Evolutionary conservation across 352 stramenopile species (phyloP).

Genomic region (Globisporangium echinulatum): DNA sequence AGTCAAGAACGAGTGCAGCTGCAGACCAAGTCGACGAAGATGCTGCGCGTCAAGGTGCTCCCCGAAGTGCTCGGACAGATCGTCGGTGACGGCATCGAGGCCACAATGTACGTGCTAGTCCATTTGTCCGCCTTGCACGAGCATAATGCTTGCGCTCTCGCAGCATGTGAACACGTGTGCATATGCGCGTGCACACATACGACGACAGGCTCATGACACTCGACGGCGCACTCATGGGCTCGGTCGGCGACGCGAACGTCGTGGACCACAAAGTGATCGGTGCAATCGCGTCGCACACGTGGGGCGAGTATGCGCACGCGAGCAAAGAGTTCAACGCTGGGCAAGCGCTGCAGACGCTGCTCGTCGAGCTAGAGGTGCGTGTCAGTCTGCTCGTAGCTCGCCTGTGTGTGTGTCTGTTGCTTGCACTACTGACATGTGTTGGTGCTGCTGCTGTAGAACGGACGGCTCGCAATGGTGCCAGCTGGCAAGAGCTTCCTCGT

Average conservation of each 20-base stretch:
- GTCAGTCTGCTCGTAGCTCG: too few species aligned
- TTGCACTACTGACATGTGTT: neutral
- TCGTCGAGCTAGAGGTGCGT: constrained; percentile 68
- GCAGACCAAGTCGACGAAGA: constrained; percentile 9
- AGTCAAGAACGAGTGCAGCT: too few species aligned
- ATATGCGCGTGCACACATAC: too few species aligned
- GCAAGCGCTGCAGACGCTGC: constrained; percentile 48
- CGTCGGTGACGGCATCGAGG: constrained; percentile 62
- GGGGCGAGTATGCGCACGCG: constrained; percentile 74
- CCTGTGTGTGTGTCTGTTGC: neutral
- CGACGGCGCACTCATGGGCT: constrained; percentile 77
- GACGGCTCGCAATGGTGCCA: constrained; percentile 52
- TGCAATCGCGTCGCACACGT: constrained; percentile 80
- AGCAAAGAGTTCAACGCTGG: constrained; percentile 58
- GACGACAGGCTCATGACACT: constrained; percentile 66
- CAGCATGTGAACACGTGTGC: too few species aligned
- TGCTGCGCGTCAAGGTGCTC: constrained; percentile 76
- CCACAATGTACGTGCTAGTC: constrained; percentile 47
- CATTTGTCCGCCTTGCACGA: too few species aligned
- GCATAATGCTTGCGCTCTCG: too few species aligned
- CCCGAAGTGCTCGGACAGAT: constrained; percentile 76
- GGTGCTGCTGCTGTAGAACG: constrained; percentile 20
- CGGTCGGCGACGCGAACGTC: constrained; percentile 43
- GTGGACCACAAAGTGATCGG: constrained; percentile 83
- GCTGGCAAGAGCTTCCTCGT: constrained; percentile 70